phyloP scores from a whole-genome alignment of 495 filamentous ascomycete species.

The Staphylotrichum longicolle region DNA sequence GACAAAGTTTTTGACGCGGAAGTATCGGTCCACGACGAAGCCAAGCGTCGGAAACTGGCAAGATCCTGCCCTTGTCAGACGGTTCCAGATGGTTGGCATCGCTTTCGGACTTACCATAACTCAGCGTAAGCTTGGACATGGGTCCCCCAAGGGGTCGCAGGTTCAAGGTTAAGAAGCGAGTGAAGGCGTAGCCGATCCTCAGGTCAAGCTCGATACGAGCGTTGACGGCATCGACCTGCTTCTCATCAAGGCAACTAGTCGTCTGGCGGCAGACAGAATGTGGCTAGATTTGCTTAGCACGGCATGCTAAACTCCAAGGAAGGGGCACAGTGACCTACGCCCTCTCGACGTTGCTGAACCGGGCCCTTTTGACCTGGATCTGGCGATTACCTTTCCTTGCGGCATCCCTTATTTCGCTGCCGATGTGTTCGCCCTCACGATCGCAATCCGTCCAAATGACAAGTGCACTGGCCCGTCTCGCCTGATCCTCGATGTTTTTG shows the following conservation, averaged over 20 bases:
- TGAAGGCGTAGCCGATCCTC: conserved; percentile 87
- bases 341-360: conserved; percentile 93
- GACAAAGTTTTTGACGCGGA: conserved; percentile 87
- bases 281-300: conserved; percentile 51
- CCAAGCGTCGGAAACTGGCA: conserved; percentile 97
- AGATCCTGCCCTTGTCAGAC: conserved; percentile 57
- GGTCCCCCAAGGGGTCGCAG: conserved; percentile 64
- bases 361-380: conserved; percentile 79
- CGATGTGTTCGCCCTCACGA: conserved; percentile 95
- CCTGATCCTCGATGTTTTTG: conserved; percentile 77
- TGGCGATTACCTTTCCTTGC: conserved; percentile 69
- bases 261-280: conserved; percentile 77
- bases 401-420: conserved; percentile 82
- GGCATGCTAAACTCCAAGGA: not conserved
- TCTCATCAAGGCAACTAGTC: conserved; percentile 78
- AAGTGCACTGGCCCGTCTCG: conserved; percentile 63
- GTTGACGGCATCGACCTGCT: conserved; percentile 81
- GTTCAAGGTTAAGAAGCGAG: conserved; percentile 77
- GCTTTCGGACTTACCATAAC: conserved; percentile 66
- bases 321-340: conserved; percentile 54
- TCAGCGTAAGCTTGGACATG: conserved; percentile 64
- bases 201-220: conserved; percentile 91
- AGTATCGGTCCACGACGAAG: conserved; percentile 95
- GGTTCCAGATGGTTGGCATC: not conserved
- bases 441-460: conserved; percentile 99